Evolutionary conservation across 441 rosid genomes (phyloP), one percentile per base, ranked within the genome.

Genomic region (Populus hybrid): DNA sequence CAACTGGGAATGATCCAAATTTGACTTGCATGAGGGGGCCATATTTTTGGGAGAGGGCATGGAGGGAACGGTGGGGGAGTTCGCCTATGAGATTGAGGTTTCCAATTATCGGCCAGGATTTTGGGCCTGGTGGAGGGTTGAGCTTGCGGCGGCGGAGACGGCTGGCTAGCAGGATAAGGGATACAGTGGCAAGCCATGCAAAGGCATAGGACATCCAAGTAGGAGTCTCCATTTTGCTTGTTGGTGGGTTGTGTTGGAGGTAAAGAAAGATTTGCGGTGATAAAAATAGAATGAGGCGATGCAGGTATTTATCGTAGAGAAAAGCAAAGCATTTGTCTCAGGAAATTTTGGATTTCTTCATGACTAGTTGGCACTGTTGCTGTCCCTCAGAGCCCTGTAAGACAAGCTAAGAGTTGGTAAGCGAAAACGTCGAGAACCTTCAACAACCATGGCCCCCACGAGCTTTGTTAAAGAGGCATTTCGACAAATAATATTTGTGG

Each of bases 121-220:
- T 81, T 73, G 94, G 92, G 71, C 94, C 79, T 18, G 90, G 92
- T 10, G 94, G 92, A 1, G 76, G 86, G 80, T 87, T 87, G 67
- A 79, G 79, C 23, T 73, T 81, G 0, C 75, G 74, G 63, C 85
- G 77, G 23, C 82, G 87, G 75, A 83, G 67, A 18, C 50, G 64
- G 71, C 74, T 63, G 64, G 86, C 72, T 76, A 86, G 76, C 75
- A 86, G 76, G 76, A 85, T 14, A 19, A 83, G 68, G 63, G 81
- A 71, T 1, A 83, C 32, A 72, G 87, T 83, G 34, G 82, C 86
- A 0, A 85, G 28, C 85, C 89, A 87, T 9, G 76, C 50, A 19
- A 36, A 21, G 1, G 72, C 72, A n/a, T 38, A 81, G 42, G 82
- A 14, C 9, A 78, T 28, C 89, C 79, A 85, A 30, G 32, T 30